These are phyloP conservation scores for Lactuca saligna DNA, from an alignment of 129 eudicot genomes.

Conservation along the genomic window DNA sequence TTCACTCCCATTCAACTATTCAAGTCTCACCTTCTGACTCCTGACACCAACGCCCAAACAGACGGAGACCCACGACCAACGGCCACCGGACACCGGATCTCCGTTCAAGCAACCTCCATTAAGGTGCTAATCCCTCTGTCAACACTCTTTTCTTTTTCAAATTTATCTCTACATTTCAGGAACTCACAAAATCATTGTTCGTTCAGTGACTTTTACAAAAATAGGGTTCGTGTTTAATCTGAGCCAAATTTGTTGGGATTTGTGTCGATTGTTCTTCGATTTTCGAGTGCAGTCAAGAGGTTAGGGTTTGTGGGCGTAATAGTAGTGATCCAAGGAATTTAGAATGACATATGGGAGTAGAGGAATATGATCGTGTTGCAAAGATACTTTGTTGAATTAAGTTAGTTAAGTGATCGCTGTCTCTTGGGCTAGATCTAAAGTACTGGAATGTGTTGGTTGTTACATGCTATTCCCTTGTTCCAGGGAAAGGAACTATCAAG, in stretches of 20 bases:
- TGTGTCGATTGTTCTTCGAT: background rate
- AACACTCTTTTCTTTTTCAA: constrained; percentile 1
- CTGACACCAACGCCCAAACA: constrained; percentile 15
- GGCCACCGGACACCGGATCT: constrained; percentile 34
- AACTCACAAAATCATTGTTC: constrained; percentile 14
- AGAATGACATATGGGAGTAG: constrained; percentile 3
- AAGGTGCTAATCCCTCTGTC: constrained; percentile 11
- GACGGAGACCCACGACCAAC: constrained; percentile 27
- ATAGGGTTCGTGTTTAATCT: constrained; percentile 25
- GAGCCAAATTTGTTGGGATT: constrained; percentile 12
- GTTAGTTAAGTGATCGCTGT: constrained; percentile 10
- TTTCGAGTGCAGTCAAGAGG: background rate
- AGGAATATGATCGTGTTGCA: constrained; percentile 20
- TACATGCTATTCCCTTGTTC: background rate
- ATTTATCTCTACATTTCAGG: constrained; percentile 7
- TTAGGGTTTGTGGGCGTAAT: constrained; percentile 12
- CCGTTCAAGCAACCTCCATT: constrained; percentile 23
- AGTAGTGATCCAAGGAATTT: constrained; percentile 21
- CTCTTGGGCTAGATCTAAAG: constrained; percentile 26
- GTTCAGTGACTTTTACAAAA: constrained; percentile 2
- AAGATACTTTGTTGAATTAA: constrained; percentile 5
- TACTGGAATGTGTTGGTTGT: constrained; percentile 21
- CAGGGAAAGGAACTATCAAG: background rate
- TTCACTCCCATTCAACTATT: constrained; percentile 4
- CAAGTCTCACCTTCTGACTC: constrained; percentile 33